These are phyloP conservation scores for Isabelozyma pseudorhagii DNA, from an alignment of 805 yeast species.

Conservation along the genomic window DNA sequence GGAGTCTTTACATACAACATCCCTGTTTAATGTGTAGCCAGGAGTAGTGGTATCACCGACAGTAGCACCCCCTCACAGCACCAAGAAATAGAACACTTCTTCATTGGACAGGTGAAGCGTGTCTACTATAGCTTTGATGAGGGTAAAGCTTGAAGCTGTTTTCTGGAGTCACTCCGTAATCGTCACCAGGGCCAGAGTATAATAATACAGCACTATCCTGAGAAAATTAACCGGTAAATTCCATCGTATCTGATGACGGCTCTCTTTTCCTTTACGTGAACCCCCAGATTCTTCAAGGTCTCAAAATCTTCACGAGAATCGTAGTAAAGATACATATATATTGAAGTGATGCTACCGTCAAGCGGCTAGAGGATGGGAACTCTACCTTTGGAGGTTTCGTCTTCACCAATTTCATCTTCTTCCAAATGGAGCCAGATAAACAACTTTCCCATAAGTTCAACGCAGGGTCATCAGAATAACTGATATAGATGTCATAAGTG, in stretches of 20 bases:
- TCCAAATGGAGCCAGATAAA: constrained; percentile 51
- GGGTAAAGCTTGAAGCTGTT: constrained; percentile 69
- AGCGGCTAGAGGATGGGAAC: constrained; percentile 77
- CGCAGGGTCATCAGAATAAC: constrained; percentile 57
- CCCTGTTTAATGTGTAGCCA: constrained; percentile 55
- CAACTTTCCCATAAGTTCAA: constrained; percentile 41
- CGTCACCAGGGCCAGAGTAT: constrained; percentile 71
- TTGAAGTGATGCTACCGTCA: constrained; percentile 69
- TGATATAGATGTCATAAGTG: constrained; percentile 56
- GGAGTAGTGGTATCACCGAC: constrained; percentile 84
- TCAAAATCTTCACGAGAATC: constrained; percentile 63
- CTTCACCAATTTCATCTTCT: constrained; percentile 48
- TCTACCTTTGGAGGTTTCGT: constrained; percentile 46
- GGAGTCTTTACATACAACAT: constrained; percentile 30
- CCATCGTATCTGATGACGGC: constrained; percentile 67
- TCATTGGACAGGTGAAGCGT: constrained; percentile 73
- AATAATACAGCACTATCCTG: constrained; percentile 68
- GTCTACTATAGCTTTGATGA: constrained; percentile 64
- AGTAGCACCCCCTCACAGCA: constrained; percentile 34
- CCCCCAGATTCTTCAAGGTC: constrained; percentile 41
- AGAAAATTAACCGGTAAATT: constrained; percentile 70
- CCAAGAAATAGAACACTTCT: constrained; percentile 66
- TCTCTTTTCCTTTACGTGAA: constrained; percentile 54
- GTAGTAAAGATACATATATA: constrained; percentile 64
- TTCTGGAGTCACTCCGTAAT: constrained; percentile 46